Percentiles rank a stretch among this genome's conserved stretches.
Conservation (phyloP, 352 stramenopile species). For the Phytophthora macrochlamydospora region DNA sequence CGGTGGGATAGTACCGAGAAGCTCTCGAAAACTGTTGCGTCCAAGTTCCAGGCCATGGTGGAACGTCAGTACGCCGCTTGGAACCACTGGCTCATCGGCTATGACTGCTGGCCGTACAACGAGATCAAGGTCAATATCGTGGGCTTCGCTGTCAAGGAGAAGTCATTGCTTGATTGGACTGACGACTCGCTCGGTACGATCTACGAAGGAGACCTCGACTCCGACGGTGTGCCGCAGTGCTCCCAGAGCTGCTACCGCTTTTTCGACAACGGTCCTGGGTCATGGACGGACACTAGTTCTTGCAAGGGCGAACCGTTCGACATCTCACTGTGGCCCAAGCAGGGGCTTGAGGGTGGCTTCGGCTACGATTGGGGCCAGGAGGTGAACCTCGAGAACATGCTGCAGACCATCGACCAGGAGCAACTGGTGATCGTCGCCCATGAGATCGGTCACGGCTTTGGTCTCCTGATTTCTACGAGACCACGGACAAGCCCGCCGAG, state of each 20-base stretch:
- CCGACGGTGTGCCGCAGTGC: not conserved
- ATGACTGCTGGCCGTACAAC: not conserved
- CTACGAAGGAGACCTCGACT: not conserved
- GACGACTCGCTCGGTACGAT: not conserved
- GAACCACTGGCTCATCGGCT: not conserved
- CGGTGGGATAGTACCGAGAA: not conserved
- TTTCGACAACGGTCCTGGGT: not conserved
- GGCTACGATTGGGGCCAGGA: conserved; percentile 5
- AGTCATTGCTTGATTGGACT: not conserved
- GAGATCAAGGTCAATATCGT: not conserved
- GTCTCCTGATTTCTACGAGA: conserved; percentile 7
- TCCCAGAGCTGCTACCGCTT: not conserved
- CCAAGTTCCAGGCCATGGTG: not conserved
- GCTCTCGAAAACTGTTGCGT: not conserved
- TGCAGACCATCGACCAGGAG: not conserved
- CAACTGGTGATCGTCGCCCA: conserved; percentile 28
- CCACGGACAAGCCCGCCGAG: conserved; percentile 1
- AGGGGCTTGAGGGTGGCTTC: conserved; percentile 13
- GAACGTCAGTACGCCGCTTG: not conserved
- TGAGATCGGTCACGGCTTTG: conserved; percentile 34
- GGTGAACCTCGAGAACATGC: conserved; percentile 7
- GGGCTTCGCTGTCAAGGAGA: not conserved
- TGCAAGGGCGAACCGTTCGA: conserved; percentile 17
- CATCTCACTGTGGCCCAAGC: conserved; percentile 31
- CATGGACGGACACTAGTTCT: not conserved